phyloP scores from a whole-genome alignment of 2,329 filamentous ascomycete species.

The Karstenula rhodostoma region DNA sequence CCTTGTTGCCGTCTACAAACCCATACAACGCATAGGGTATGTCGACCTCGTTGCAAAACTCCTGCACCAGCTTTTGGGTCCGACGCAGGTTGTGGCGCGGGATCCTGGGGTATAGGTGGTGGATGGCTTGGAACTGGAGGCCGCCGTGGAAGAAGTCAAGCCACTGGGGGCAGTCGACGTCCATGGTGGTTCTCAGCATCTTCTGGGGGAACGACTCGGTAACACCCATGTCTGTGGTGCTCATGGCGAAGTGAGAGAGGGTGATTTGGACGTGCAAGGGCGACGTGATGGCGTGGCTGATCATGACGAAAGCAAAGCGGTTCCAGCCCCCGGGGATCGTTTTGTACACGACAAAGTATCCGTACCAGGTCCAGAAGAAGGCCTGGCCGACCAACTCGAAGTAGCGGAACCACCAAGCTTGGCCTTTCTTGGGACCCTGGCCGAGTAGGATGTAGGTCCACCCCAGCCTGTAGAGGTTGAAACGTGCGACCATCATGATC shows the following conservation, averaged over 20 bases:
- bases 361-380: constrained; percentile 74
- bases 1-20: constrained; percentile 70
- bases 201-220: constrained; percentile 73
- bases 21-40: constrained; percentile 69
- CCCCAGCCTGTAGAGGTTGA: constrained; percentile 75
- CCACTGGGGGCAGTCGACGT: constrained; percentile 76
- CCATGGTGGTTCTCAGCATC: constrained; percentile 76
- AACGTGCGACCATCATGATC: constrained; percentile 71
- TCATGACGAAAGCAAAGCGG: constrained; percentile 68
- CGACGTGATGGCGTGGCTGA: constrained; percentile 72
- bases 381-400: constrained; percentile 69
- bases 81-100: constrained; percentile 72
- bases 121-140: constrained; percentile 75
- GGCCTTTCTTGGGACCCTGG: constrained; percentile 64
- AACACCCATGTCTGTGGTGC: constrained; percentile 69
- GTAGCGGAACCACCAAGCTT: constrained; percentile 73
- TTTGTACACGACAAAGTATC: constrained; percentile 70
- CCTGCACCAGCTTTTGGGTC: constrained; percentile 66
- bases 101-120: constrained; percentile 74
- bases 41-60: constrained; percentile 70
- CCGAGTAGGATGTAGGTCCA: constrained; percentile 70
- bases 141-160: constrained; percentile 77
- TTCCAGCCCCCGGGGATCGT: constrained; percentile 65
- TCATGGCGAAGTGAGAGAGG: constrained; percentile 77
- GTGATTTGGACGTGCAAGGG: constrained; percentile 77